phyloP scores from a whole-genome alignment of 2,329 filamentous ascomycete species.

The Fusarium caatingaense region DNA sequence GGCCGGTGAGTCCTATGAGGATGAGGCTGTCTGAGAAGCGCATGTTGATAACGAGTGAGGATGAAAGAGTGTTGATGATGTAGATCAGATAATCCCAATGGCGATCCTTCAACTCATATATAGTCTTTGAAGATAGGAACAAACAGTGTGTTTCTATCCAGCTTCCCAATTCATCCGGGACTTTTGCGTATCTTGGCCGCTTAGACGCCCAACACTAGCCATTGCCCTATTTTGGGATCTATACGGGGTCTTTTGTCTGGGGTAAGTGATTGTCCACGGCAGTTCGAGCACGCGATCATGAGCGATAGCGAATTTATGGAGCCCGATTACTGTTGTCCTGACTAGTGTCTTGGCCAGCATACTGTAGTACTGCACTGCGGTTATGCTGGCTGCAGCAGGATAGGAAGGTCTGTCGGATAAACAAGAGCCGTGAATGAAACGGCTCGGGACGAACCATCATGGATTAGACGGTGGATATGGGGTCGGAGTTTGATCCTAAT shows the following conservation, averaged over 20 bases:
- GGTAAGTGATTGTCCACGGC: neutral
- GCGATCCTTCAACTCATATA: conserved; percentile 1
- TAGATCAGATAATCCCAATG: neutral
- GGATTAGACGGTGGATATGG: conserved; percentile 1
- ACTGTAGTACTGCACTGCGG: neutral
- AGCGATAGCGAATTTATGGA: neutral
- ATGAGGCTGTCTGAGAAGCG: conserved; percentile 46
- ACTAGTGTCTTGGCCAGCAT: neutral
- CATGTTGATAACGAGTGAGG: conserved; percentile 36
- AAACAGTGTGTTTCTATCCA: neutral
- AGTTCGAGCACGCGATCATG: neutral
- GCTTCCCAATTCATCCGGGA: conserved; percentile 22
- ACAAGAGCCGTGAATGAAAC: conserved; percentile 8
- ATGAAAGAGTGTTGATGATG: neutral
- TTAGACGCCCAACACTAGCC: neutral
- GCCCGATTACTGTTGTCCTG: neutral
- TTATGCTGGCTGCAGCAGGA: conserved; percentile 6
- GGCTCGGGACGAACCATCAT: conserved; percentile 30
- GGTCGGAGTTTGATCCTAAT: conserved; percentile 11
- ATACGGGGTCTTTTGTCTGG: conserved; percentile 23
- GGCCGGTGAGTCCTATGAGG: conserved; percentile 51
- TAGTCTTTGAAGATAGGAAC: neutral
- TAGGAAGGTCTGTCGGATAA: conserved; percentile 26
- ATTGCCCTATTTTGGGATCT: conserved; percentile 6
- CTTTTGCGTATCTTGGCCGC: conserved; percentile 27